These are phyloP conservation scores for Scutellaria minor DNA, from an alignment of 257 asterid genomes.

Conservation along the genomic window DNA sequence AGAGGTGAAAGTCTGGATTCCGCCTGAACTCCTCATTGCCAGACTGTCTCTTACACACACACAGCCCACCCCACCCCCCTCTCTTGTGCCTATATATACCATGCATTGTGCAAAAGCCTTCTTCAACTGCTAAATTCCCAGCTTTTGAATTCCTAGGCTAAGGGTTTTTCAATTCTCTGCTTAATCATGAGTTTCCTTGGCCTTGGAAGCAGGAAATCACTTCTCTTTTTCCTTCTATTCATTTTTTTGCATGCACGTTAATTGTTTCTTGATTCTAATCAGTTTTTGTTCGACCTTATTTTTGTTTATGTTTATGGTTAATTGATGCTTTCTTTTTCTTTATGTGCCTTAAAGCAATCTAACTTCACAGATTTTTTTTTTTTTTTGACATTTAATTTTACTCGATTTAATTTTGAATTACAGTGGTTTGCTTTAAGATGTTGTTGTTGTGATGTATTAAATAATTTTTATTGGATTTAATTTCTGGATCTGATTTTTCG, in stretches of 20 bases:
- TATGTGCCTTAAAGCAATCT: neutral
- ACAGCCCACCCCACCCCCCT: constrained; percentile 31
- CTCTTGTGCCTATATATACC: constrained; percentile 29
- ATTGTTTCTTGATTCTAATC: constrained; percentile 21
- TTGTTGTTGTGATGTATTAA: neutral
- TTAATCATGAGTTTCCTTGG: constrained; percentile 54
- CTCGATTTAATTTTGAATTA: neutral
- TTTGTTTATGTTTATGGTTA: neutral
- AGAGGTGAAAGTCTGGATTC: constrained; percentile 12
- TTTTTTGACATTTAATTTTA: neutral
- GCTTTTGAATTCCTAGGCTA: constrained; percentile 5
- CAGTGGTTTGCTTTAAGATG: neutral
- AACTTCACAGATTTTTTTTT: neutral
- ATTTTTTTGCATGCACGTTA: constrained; percentile 40
- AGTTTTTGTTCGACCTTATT: neutral
- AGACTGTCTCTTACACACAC: constrained; percentile 44
- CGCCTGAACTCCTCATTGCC: constrained; percentile 44
- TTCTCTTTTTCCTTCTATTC: neutral
- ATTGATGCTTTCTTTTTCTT: constrained; percentile 22
- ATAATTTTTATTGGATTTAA: neutral
- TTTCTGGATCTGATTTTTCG: neutral
- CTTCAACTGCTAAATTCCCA: constrained; percentile 7
- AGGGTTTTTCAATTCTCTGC: constrained; percentile 3
- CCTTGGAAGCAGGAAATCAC: constrained; percentile 54
- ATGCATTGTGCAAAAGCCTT: constrained; percentile 31